Base-by-base conservation (phyloP, 805 yeast species). In the Wickerhamomyces xylosicus region DNA sequence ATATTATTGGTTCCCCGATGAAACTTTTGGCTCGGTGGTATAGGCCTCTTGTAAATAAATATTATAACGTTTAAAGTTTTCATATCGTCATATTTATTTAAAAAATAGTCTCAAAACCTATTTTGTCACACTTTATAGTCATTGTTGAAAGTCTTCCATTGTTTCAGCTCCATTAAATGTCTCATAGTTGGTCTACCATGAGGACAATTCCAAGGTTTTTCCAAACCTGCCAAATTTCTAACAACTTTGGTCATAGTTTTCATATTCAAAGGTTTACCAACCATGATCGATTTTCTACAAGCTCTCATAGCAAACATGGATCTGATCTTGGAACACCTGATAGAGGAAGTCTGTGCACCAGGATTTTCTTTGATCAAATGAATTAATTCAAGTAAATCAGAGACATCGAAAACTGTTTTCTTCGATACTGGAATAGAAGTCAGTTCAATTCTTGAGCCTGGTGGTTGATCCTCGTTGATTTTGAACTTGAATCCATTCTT, bases 161-260 rank as follows among this genome's bases (percentile, higher is more conserved):
- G 58, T 33, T 63, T 57, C 31, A 80, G 52, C 40, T 84, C 86
- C 43, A 79, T 74, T 42, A 90, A 64, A 58, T 90, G 97, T 40
- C 98, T 70, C 82, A 92, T 77, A 1, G 99, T 92, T 0, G 98
- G 99, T 46, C 99, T 66, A 0, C 99, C 98, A 60, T 92, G 99
- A 0, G 99, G 99, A 48, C 78, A 72, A 40, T 71, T 71, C 98
- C 99, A 92, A 0, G 99, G 99, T 54, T 85, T 85, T 44, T 86
- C 89, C 31, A 92, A 64, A 0, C 57, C 63, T 11, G 90, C 74
- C 38, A 92, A 62, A 51, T 86, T 71, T 22, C 62, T 55, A 5
- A 92, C 89, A 2, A 92, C 76, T 31, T 53, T 62, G 2, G 58
- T 54, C 99, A 92, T 92, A 7, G 75, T 71, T 8, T 57, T 64